A percentile compares a stretch with the other conserved stretches of the same genome.
Evolutionary conservation across 2,329 filamentous ascomycete species (phyloP).

Genomic region (Aspergillus terreus): DNA sequence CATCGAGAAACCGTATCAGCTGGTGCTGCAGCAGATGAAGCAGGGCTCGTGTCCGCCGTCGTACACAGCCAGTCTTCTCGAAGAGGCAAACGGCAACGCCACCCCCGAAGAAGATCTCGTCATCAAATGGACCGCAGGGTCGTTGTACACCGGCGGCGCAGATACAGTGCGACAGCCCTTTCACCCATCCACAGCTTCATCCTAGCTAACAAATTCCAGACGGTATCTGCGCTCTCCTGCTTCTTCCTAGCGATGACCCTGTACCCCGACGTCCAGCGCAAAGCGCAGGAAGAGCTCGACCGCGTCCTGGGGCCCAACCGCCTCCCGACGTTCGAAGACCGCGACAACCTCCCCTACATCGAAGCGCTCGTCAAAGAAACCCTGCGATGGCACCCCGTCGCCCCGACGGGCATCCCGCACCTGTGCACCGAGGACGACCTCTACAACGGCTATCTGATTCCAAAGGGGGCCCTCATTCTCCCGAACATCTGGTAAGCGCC

Average conservation of each 20-base stretch:
- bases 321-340: slow-evolving; percentile 38
- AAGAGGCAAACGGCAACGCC: slow-evolving; percentile 21
- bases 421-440: slow-evolving; percentile 21
- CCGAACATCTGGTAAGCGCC: slow-evolving; percentile 35
- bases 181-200: neutral
- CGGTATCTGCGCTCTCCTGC: slow-evolving; percentile 35
- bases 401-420: slow-evolving; percentile 31
- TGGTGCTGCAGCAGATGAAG: slow-evolving; percentile 41
- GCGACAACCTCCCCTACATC: slow-evolving; percentile 33
- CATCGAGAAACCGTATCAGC: slow-evolving; percentile 40
- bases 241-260: slow-evolving; percentile 53
- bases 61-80: slow-evolving; percentile 39
- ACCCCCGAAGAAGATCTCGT: slow-evolving; percentile 28
- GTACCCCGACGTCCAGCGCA: slow-evolving; percentile 50
- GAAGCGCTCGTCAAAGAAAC: slow-evolving; percentile 37
- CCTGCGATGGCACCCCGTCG: slow-evolving; percentile 35
- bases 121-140: slow-evolving; percentile 29
- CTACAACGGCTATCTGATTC: slow-evolving; percentile 24
- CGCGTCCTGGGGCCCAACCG: slow-evolving; percentile 30
- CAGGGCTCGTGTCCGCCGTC: slow-evolving; percentile 30
- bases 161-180: slow-evolving; percentile 9
- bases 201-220: slow-evolving; percentile 25
- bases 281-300: slow-evolving; percentile 46
- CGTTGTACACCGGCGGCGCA: slow-evolving; percentile 41
- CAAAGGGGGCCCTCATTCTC: slow-evolving; percentile 36